Percentiles rank a stretch among this genome's conserved stretches.
Evolutionary conservation across 495 filamentous ascomycete genomes (phyloP).

Genomic region (Aspergillus affinis): DNA sequence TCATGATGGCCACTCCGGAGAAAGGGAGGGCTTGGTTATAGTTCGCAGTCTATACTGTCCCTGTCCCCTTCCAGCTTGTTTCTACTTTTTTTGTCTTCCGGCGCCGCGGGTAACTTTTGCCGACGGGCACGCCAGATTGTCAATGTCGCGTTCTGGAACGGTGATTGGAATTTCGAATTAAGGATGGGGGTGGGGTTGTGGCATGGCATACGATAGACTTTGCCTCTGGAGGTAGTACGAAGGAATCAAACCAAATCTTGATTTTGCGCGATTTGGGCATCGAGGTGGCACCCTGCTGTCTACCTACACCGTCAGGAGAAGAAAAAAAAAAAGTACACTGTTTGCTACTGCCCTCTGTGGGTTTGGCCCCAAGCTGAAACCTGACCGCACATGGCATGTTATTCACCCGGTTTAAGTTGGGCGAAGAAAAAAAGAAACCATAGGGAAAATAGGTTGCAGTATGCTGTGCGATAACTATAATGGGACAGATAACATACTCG

Average conservation of each 20-base stretch:
- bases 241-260: neutral
- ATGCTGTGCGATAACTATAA: too few relatives aligned
- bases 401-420: neutral
- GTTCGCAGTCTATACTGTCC: too few relatives aligned
- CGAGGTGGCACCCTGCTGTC: neutral
- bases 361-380: conserved; percentile 7
- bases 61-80: too few relatives aligned
- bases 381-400: conserved; percentile 1
- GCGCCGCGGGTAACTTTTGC: neutral
- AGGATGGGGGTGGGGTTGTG: too few relatives aligned
- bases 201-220: neutral
- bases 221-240: neutral
- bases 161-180: too few relatives aligned
- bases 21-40: too few relatives aligned
- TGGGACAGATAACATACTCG: too few relatives aligned
- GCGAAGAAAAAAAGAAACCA: neutral
- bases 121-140: neutral
- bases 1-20: too few relatives aligned
- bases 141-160: too few relatives aligned
- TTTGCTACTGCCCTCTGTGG: conserved; percentile 5
- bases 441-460: neutral
- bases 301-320: too few relatives aligned
- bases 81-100: neutral
- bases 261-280: neutral
- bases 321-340: conserved; percentile 2